Conservation (phyloP, 495 filamentous ascomycete genomes). For the Staphylotrichum longicolle region DNA sequence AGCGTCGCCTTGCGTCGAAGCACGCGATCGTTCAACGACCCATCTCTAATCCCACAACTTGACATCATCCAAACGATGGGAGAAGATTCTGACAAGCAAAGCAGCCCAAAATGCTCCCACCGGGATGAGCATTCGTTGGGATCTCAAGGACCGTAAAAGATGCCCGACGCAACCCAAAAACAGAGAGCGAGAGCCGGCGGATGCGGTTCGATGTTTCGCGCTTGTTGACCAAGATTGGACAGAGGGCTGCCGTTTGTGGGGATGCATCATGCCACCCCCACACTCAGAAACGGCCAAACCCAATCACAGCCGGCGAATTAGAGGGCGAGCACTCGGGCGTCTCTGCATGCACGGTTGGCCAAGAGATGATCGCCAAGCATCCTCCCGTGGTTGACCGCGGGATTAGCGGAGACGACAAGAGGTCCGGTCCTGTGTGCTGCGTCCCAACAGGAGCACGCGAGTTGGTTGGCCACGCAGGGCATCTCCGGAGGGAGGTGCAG, state of each 20-base stretch:
- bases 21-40: not conserved
- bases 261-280: not conserved
- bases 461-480: not conserved
- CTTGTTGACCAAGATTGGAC: no score
- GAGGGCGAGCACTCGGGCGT: not conserved
- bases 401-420: constrained; percentile 10
- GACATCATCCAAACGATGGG: no score
- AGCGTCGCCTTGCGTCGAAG: not conserved
- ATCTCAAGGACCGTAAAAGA: no score
- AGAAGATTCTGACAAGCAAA: no score
- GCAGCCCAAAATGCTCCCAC: no score
- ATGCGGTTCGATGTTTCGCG: no score
- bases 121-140: no score
- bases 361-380: constrained; percentile 14
- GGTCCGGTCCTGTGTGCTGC: not conserved
- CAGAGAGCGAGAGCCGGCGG: no score
- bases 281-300: constrained; percentile 7
- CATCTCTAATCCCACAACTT: no score
- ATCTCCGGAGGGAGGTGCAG: not conserved
- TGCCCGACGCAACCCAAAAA: no score
- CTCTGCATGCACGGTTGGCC: constrained; percentile 7
- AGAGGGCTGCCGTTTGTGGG: not conserved
- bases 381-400: not conserved
- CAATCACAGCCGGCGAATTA: constrained; percentile 10
- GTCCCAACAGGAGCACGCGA: not conserved